Conservation (phyloP, 2,329 filamentous ascomycete genomes). For the Karstenula rhodostoma region DNA sequence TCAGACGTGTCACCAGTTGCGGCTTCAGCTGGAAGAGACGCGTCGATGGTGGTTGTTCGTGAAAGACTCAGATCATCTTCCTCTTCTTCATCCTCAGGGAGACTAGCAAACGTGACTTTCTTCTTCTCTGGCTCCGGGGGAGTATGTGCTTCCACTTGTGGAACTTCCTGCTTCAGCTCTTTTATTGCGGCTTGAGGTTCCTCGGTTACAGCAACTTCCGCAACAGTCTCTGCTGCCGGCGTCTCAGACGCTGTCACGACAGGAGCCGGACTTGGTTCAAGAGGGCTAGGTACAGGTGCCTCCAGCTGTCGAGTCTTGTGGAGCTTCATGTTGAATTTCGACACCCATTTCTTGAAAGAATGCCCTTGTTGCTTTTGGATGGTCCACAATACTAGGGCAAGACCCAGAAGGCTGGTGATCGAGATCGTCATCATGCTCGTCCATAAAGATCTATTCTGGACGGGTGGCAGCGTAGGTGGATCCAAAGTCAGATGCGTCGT, state of each 20-base stretch:
- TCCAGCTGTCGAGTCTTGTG: slow-evolving; percentile 22
- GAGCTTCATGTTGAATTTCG: slow-evolving; percentile 21
- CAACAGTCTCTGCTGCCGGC: slow-evolving; percentile 14
- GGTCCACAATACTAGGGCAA: slow-evolving; percentile 24
- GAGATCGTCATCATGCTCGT: slow-evolving; percentile 15
- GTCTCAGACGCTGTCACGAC: slow-evolving; percentile 10
- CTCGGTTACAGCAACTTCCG: neutral
- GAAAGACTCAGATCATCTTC: slow-evolving; percentile 43
- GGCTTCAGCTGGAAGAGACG: slow-evolving; percentile 27
- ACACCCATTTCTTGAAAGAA: slow-evolving; percentile 26
- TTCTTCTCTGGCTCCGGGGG: slow-evolving; percentile 38
- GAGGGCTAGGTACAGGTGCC: slow-evolving; percentile 17
- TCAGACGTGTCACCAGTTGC: slow-evolving; percentile 18
- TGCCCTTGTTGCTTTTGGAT: slow-evolving; percentile 23
- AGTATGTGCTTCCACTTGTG: slow-evolving; percentile 17
- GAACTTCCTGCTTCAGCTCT: slow-evolving; percentile 11
- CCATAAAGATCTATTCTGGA: slow-evolving; percentile 10
- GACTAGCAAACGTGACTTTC: slow-evolving; percentile 41
- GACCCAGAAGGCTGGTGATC: slow-evolving; percentile 21
- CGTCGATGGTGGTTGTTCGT: slow-evolving; percentile 43
- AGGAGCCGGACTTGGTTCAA: slow-evolving; percentile 15
- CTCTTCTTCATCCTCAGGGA: slow-evolving; percentile 45
- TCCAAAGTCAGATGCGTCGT: slow-evolving; percentile 28
- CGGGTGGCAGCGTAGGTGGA: slow-evolving; percentile 17
- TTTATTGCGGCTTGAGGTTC: neutral